phyloP scores from a whole-genome alignment of 2,329 filamentous ascomycete species.

The Colletotrichum salicis region DNA sequence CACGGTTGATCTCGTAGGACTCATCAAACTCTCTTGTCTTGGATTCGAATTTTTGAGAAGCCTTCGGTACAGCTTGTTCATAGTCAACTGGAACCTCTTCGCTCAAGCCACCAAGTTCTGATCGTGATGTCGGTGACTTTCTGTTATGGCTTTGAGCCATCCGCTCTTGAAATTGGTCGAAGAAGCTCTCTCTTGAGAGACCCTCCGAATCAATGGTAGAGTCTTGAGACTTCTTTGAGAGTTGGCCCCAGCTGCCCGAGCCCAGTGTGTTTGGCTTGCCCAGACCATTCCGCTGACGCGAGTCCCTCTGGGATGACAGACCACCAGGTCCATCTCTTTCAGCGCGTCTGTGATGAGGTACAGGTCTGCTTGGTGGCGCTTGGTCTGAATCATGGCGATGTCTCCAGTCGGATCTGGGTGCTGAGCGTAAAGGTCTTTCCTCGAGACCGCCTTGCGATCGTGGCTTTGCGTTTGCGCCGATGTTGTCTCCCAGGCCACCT shows the following conservation, averaged over 20 bases:
- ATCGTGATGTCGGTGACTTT: background rate
- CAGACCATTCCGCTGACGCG: background rate
- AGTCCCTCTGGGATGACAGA: background rate
- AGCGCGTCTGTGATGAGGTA: slow-evolving; percentile 22
- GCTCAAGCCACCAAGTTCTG: background rate
- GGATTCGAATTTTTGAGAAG: background rate
- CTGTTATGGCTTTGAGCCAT: slow-evolving; percentile 2
- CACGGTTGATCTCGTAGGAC: slow-evolving; percentile 33
- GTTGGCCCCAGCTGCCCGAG: slow-evolving; percentile 11
- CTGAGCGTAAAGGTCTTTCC: background rate
- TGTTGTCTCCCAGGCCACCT: background rate
- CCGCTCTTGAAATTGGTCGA: slow-evolving; percentile 13
- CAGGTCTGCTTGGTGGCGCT: slow-evolving; percentile 4
- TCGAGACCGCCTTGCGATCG: slow-evolving; percentile 5
- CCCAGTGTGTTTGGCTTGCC: background rate
- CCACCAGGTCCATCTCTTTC: background rate
- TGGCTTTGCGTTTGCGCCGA: background rate
- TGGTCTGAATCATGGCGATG: slow-evolving; percentile 11
- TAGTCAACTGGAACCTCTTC: background rate
- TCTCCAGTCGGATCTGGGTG: slow-evolving; percentile 14
- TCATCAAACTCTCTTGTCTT: slow-evolving; percentile 26
- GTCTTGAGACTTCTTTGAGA: slow-evolving; percentile 1
- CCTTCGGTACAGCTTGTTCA: slow-evolving; percentile 2
- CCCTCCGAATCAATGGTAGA: background rate
- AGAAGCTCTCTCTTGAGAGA: slow-evolving; percentile 15